Base-by-base conservation (phyloP, 768 basidiomycete species). In the Boletus huronensis region DNA sequence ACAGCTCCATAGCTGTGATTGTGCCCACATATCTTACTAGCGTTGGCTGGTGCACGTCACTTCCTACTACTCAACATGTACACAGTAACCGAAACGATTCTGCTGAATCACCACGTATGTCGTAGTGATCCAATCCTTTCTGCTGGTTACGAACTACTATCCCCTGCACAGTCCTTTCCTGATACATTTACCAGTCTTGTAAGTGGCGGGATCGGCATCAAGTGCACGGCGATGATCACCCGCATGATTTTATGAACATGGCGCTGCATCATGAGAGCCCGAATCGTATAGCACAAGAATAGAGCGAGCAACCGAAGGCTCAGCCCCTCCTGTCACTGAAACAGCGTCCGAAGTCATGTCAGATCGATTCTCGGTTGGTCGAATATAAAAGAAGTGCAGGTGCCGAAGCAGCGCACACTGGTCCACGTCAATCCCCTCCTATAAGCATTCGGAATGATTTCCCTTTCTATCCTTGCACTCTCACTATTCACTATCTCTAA, bases 381-480 rank as follows among this genome's bases (percentile, higher is more conserved):
- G 2, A 13, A 28, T 60, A 67, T 64, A 61, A 58, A 59, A 41
- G 49, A 35, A 6, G 21, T 11, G 7, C 8, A 21, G 2, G 6
- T 19, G 8, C 25, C 11, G 0, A 11, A 6, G 3, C 4, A n/a
- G n/a, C 19, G 9, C 17, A 38, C n/a, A 9, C 7, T 10, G 7
- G 3, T 17, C 21, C 25, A 11, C 2, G 16, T 3, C 34, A 9
- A 21, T 3, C 1, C 8, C 13, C 28, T 41, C 14, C 21, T 10
- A 21, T 17, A 40, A 40, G 43, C 5, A 14, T 23, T 16, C 28
- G 28, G 6, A 17, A 62, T 62, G 58, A 13, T 57, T 7, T 48
- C 35, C 8, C 32, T 57, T 17, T 36, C 34, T 16, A 17, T 58
- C 42, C 19, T 67, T 49, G 35, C 41, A 4, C 35, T 54, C 32